Evolutionary conservation across 495 filamentous ascomycete genomes (phyloP).

Genomic region (Talaromyces nanjingensis): DNA sequence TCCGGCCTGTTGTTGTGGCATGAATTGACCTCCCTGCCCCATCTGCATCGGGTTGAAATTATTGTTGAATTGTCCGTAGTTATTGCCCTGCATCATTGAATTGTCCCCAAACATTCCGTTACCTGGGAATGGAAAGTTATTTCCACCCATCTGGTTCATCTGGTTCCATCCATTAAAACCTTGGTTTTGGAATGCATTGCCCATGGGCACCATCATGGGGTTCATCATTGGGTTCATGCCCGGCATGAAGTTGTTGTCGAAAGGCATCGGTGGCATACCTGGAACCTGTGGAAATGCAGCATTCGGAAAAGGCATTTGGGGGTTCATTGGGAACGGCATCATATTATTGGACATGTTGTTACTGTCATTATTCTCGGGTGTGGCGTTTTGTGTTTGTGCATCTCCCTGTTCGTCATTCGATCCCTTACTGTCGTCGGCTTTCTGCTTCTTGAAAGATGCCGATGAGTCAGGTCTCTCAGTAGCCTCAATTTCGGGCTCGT

Average conservation of each 20-base stretch:
- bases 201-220: constrained; percentile 39
- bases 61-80: constrained; percentile 23
- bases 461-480: constrained; percentile 16
- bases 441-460: constrained; percentile 28
- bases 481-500: constrained; percentile 40
- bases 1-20: constrained; percentile 24
- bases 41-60: constrained; percentile 35
- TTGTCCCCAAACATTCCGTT: constrained; percentile 40
- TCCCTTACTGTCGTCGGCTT: constrained; percentile 22
- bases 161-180: constrained; percentile 39
- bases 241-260: constrained; percentile 33
- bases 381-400: constrained; percentile 5
- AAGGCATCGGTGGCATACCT: constrained; percentile 37
- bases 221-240: constrained; percentile 47
- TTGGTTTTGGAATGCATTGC: constrained; percentile 34
- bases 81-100: constrained; percentile 15
- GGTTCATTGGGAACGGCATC: constrained; percentile 5
- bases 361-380: constrained; percentile 12
- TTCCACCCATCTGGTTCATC: constrained; percentile 48
- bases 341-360: constrained; percentile 7
- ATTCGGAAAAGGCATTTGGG: constrained; percentile 17
- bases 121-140: constrained; percentile 31
- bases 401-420: constrained; percentile 16
- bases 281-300: constrained; percentile 23
- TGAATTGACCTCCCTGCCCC: constrained; percentile 23